phyloP scores from a whole-genome alignment of 176 grass and related monocot genomes.

The Triticum aestivum region DNA sequence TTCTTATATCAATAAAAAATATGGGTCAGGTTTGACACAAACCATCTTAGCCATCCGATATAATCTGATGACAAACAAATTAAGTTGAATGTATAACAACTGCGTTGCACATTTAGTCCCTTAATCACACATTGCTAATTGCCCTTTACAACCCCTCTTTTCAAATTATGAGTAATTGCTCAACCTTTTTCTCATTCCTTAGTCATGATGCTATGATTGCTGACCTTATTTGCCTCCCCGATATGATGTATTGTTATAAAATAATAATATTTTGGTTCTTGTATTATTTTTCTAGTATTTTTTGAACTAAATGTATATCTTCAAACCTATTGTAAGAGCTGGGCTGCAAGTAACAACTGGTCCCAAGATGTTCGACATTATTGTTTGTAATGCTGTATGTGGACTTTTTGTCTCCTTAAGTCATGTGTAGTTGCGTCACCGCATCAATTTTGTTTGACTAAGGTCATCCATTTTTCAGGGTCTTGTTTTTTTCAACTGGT shows the following conservation, averaged over 20 bases:
- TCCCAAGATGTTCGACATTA: slow-evolving; percentile 7
- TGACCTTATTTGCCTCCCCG: background rate
- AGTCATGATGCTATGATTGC: background rate
- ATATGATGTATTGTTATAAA: background rate
- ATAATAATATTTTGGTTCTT: background rate
- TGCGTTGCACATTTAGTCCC: background rate
- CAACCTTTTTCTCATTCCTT: background rate
- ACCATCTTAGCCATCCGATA: background rate
- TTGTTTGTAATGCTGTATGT: background rate
- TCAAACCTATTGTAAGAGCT: slow-evolving; percentile 13
- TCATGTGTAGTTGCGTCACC: slow-evolving; percentile 1
- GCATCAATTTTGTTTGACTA: background rate
- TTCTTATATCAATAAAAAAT: background rate
- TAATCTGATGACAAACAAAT: background rate
- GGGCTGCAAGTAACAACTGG: slow-evolving; percentile 11
- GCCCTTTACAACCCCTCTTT: background rate
- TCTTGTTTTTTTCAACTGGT: slow-evolving; percentile 89
- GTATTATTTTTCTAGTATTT: background rate
- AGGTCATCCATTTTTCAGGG: slow-evolving; percentile 46
- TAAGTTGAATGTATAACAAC: background rate
- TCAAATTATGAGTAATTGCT: background rate
- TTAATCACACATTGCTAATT: background rate
- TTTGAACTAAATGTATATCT: background rate
- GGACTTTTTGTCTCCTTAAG: slow-evolving; percentile 17
- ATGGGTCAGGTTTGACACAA: background rate